Percentiles rank a stretch among this genome's conserved stretches.
These are phyloP conservation scores for Trichoderma atroviride DNA, from an alignment of 2,329 filamentous ascomycete species.

Conservation along the genomic window DNA sequence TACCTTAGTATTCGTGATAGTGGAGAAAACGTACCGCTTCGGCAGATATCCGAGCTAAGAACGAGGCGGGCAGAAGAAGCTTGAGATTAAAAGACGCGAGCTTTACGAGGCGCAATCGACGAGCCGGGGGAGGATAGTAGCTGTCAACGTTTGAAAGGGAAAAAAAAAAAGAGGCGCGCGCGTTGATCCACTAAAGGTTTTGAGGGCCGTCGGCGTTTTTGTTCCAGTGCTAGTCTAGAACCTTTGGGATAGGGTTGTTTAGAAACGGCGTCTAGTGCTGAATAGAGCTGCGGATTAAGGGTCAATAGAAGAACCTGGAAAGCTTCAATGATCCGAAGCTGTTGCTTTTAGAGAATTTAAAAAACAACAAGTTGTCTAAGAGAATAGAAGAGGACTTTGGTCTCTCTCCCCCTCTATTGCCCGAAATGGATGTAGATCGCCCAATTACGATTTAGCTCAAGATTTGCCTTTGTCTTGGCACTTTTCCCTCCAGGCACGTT, in stretches of 20 bases:
- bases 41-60: conserved; percentile 21
- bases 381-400: neutral
- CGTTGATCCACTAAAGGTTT: neutral
- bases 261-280: neutral
- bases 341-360: no score
- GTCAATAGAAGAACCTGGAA: neutral
- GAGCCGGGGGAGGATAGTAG: neutral
- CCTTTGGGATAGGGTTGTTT: neutral
- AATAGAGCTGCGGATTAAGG: neutral
- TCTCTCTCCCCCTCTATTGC: neutral
- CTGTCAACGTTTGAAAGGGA: neutral
- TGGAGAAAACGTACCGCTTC: conserved; percentile 15
- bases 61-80: neutral
- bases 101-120: neutral
- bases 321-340: neutral
- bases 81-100: neutral
- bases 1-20: conserved; percentile 22
- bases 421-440: conserved; percentile 8
- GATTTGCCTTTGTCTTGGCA: conserved; percentile 16
- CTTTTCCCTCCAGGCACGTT: neutral
- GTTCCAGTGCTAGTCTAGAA: neutral
- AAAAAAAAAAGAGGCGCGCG: neutral
- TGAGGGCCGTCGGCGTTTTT: neutral
- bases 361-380: no score
- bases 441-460: conserved; percentile 10